Evolutionary conservation across 2,329 filamentous ascomycete genomes (phyloP).

Genomic region (Diaporthe sp.): DNA sequence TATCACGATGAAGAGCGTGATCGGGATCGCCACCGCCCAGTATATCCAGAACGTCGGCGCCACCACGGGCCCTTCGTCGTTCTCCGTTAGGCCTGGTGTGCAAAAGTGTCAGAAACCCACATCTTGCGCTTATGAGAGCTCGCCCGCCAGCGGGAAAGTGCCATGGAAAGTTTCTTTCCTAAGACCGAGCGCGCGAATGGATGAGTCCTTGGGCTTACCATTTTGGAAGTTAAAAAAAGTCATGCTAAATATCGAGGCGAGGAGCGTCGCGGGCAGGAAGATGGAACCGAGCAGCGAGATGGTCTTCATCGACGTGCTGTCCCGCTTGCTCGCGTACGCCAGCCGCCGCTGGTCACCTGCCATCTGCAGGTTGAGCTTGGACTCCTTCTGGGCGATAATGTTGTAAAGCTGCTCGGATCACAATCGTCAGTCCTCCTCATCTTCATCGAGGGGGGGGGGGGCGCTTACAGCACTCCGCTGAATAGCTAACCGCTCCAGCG

Average conservation of each 20-base stretch:
- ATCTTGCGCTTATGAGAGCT: too few species aligned
- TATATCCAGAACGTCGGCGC: conserved; percentile 72
- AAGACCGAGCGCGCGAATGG: neutral
- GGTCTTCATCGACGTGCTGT: conserved; percentile 76
- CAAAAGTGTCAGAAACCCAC: neutral
- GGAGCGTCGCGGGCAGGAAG: conserved; percentile 73
- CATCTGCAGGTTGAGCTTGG: conserved; percentile 74
- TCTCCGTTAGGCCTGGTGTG: conserved; percentile 14
- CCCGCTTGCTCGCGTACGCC: conserved; percentile 71
- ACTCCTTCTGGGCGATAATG: conserved; percentile 75
- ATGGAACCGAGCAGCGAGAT: conserved; percentile 74
- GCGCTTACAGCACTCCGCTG: conserved; percentile 70
- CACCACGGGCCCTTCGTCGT: conserved; percentile 57
- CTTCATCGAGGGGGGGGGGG: neutral
- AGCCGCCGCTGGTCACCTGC: conserved; percentile 71
- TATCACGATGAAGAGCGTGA: conserved; percentile 68
- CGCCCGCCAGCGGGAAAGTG: neutral
- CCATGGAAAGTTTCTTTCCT: too few species aligned
- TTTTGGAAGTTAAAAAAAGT: conserved; percentile 75
- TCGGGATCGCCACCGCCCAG: conserved; percentile 71
- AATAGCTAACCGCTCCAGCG: conserved; percentile 71
- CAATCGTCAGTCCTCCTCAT: conserved; percentile 19
- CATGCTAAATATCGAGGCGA: conserved; percentile 76
- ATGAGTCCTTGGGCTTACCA: conserved; percentile 48
- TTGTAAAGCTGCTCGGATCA: conserved; percentile 67